Base-by-base conservation (phyloP, 495 filamentous ascomycete species). In the Aspergillus steynii region DNA sequence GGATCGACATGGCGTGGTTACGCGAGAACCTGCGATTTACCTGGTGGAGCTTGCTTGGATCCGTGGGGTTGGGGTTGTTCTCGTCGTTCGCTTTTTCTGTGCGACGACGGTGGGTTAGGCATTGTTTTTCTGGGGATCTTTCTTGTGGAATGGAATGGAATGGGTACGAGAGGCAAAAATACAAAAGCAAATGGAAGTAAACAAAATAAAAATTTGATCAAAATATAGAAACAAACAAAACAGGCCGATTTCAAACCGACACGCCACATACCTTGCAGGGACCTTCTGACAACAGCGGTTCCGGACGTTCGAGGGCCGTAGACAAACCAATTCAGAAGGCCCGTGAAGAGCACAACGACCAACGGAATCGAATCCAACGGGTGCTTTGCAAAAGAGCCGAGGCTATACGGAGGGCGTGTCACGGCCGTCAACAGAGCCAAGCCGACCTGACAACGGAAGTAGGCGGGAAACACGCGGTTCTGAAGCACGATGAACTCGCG, bases 1-100 rank as follows among this genome's bases (percentile, higher is more conserved):
- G 82, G 51, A 85, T 85, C 20, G 70, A 73, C 79, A 83, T 85
- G 5, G 82, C 82, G 61, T 87, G 82, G 51, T 76, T 78, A 5
- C 65, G 63, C 6, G 74, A 71, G 58, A 87, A 86, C 2, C 56
- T 60, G n/a, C 73, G 72, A 61, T 79, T 82, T 0, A 78, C 61
- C 26, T 58, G 61, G 32, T 70, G 60, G 66, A 80, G 68, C 60
- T 82, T 80, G 0, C 50, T 65, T 58, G 60, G 56, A 37, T 69
- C 58, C 9, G 15, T 14, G 8, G 47, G 26, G 6, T 58, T 50
- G 9, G 31, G n/a, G 29, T 56, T 37, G 5, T 51, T 76, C 5
- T 55, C 55, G 10, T 66, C 53, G 34, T 61, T 67, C 28, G 56
- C 27, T 55, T 56, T 26, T 3, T 69, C 65, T 73, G 45, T 29